Evolutionary conservation across 2,329 filamentous ascomycete genomes (phyloP), one percentile per base, ranked within the genome.

Genomic region (Chrysoporthe austroafricana): DNA sequence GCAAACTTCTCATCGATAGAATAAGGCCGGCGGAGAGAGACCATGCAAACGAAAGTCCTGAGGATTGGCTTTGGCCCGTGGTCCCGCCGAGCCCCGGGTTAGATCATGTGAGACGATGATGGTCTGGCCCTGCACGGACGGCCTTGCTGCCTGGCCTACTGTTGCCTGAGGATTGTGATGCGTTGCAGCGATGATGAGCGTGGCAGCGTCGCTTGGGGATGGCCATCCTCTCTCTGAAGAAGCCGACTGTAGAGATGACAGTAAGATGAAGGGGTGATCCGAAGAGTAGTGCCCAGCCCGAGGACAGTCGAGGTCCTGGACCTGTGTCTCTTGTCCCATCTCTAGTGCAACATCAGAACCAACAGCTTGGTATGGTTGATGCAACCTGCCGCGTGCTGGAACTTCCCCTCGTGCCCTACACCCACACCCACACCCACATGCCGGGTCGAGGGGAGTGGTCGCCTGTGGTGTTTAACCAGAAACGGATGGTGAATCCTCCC

Each of bases 291-390:
- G 13, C 11, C 44, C 44, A 46, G 44, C 18, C 8, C 4, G 14
- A 46, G 44, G 44, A 7, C 8, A 16, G 44, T n/a, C 36, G 9
- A 39, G 36, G 9, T 39, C 9, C 36, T 9, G 9, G 5, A 3
- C 13, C 21, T 26, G 4, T 57, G 8, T n/a, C 16, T 32, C 13
- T 39, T 7, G 54, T 57, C 54, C 54, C 54, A 57, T 36, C 54
- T 39, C 16, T 5, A 39, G 54, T 39, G 54, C n/a, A 21, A 57
- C 54, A 21, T 57, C 16, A 21, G 34, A 39, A 57, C 54, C 54
- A 57, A 18, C 32, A n/a, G 54, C 54, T 16, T 21, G 54, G 54
- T 57, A 57, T n/a, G 16, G 54, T 57, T 57, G 16, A 57, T 57
- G 34, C 54, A 57, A 34, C 54, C 54, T 57, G 54, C 54, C 34